Percentiles rank a stretch among this genome's conserved stretches.
Evolutionary conservation across 345 rosid genomes (phyloP).

Genomic region (Ricinus communis): DNA sequence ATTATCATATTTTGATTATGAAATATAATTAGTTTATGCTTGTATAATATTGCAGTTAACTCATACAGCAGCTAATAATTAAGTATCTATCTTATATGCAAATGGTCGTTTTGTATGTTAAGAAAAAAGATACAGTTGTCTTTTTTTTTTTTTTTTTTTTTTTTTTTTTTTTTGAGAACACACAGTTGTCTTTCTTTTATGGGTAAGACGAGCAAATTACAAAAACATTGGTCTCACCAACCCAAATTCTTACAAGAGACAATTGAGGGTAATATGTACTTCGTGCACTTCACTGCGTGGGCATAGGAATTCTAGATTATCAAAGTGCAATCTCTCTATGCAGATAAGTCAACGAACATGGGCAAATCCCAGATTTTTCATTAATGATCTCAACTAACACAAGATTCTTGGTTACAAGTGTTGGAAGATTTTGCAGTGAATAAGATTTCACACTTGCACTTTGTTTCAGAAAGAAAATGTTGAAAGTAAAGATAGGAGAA

Average conservation of each 20-base stretch:
- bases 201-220: not conserved
- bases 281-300: not conserved
- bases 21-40: too few relatives aligned
- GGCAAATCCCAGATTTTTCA: not conserved
- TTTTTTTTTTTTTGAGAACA: too few relatives aligned
- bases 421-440: not conserved
- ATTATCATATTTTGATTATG: too few relatives aligned
- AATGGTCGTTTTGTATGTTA: too few relatives aligned
- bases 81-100: too few relatives aligned
- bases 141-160: too few relatives aligned
- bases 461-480: too few relatives aligned
- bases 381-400: not conserved
- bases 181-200: not conserved
- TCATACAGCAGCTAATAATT: too few relatives aligned
- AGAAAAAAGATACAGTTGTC: too few relatives aligned
- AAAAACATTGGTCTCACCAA: not conserved
- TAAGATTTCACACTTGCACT: too few relatives aligned
- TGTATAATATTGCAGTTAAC: too few relatives aligned
- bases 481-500: too few relatives aligned
- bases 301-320: not conserved
- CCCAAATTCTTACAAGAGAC: conserved; percentile 8
- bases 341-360: not conserved
- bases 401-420: not conserved
- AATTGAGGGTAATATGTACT: not conserved
- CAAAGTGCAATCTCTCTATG: not conserved